Percentiles rank a stretch among this genome's conserved stretches.
Conservation (phyloP, 78 protist species). For the Guillardia theta region DNA sequence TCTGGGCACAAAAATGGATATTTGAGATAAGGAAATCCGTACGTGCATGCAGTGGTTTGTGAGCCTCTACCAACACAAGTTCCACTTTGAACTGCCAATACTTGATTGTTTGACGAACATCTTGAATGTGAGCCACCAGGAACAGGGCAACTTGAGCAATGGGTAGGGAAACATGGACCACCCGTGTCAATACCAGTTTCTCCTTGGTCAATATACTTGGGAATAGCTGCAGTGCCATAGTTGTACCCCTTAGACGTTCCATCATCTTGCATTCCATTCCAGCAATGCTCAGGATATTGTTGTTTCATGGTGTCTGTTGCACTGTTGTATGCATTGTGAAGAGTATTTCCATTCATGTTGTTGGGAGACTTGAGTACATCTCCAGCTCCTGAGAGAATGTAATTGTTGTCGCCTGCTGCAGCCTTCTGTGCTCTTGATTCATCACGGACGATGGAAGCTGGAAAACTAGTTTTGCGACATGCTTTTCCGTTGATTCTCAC, state of each 20-base stretch:
- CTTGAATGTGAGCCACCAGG: neutral
- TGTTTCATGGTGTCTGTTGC: slow-evolving; percentile 21
- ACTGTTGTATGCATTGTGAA: neutral
- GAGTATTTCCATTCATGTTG: neutral
- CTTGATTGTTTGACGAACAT: neutral
- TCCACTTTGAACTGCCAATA: neutral
- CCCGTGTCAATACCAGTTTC: neutral
- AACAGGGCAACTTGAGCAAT: slow-evolving; percentile 5
- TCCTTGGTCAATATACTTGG: slow-evolving; percentile 16
- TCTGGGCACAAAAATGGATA: neutral
- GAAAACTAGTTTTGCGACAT: neutral
- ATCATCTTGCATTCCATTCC: neutral
- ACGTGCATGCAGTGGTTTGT: neutral
- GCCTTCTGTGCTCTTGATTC: neutral
- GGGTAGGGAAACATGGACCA: neutral
- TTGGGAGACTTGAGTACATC: neutral
- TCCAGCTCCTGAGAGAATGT: neutral
- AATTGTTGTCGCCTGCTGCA: neutral
- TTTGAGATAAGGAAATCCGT: neutral
- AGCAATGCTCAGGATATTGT: slow-evolving; percentile 1
- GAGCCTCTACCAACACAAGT: neutral
- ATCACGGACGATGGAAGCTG: neutral
- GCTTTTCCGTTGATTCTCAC: slow-evolving; percentile 16
- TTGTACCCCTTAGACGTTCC: neutral
- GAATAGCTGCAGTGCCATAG: neutral